phyloP scores from a whole-genome alignment of 2,329 filamentous ascomycete species.

The Sarocladium brachiariae region DNA sequence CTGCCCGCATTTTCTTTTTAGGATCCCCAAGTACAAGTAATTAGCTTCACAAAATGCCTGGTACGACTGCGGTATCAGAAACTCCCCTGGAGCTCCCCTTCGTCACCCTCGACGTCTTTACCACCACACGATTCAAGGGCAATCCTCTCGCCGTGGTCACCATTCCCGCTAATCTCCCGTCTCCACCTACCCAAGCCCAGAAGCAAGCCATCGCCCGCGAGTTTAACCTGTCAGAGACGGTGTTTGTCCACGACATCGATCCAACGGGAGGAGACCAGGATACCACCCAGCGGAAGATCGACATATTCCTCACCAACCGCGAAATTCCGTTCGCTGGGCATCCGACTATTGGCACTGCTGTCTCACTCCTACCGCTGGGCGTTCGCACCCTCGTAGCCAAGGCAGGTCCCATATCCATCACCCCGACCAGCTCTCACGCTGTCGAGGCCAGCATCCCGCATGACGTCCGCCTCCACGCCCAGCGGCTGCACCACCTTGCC shows the following conservation, averaged over 20 bases:
- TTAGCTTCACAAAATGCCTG: no score
- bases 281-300: slow-evolving; percentile 34
- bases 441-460: slow-evolving; percentile 61
- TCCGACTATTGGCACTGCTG: slow-evolving; percentile 51
- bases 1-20: not conserved
- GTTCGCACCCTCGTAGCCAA: slow-evolving; percentile 44
- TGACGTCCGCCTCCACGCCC: slow-evolving; percentile 53
- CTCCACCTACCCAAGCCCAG: slow-evolving; percentile 39
- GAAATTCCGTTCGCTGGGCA: slow-evolving; percentile 59
- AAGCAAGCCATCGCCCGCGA: slow-evolving; percentile 55
- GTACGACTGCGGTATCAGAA: not conserved
- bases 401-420: slow-evolving; percentile 48
- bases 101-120: slow-evolving; percentile 53
- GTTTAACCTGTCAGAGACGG: slow-evolving; percentile 59
- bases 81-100: slow-evolving; percentile 36
- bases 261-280: slow-evolving; percentile 14
- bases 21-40: no score
- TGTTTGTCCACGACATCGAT: slow-evolving; percentile 48
- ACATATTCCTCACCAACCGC: slow-evolving; percentile 49
- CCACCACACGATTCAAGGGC: slow-evolving; percentile 41
- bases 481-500: slow-evolving; percentile 25
- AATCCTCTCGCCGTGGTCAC: slow-evolving; percentile 56
- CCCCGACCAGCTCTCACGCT: slow-evolving; percentile 28
- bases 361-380: slow-evolving; percentile 35
- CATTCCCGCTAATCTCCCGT: slow-evolving; percentile 33